Percentiles rank a stretch among this genome's conserved stretches.
Evolutionary conservation across 2,329 filamentous ascomycete genomes (phyloP).

Genomic region (Geosmithia flava): DNA sequence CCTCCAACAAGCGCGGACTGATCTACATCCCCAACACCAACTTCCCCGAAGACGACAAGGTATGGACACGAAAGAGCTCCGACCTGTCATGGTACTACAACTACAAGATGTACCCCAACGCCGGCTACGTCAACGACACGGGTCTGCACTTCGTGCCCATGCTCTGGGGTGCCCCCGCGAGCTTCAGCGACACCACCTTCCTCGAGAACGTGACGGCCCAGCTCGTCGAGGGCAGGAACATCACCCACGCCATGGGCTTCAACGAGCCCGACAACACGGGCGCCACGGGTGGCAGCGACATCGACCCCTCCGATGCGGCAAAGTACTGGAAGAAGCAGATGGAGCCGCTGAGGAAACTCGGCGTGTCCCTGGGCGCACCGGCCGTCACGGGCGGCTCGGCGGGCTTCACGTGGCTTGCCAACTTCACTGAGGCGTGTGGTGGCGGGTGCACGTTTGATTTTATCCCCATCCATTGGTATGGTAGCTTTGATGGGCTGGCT

Average conservation of each 20-base stretch:
- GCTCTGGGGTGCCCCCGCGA: constrained; percentile 47
- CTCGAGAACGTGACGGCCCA: constrained; percentile 37
- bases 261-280: constrained; percentile 56
- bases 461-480: constrained; percentile 46
- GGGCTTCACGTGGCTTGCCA: constrained; percentile 49
- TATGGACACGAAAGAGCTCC: constrained; percentile 40
- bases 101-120: constrained; percentile 43
- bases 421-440: constrained; percentile 43
- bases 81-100: constrained; percentile 71
- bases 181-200: constrained; percentile 39
- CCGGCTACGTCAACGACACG: constrained; percentile 26
- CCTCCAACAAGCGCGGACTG: constrained; percentile 48
- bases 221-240: constrained; percentile 33
- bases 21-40: constrained; percentile 44
- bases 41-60: constrained; percentile 42
- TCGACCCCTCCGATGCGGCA: constrained; percentile 44
- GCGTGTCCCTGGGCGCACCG: constrained; percentile 51
- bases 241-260: constrained; percentile 53
- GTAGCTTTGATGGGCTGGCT: constrained; percentile 49
- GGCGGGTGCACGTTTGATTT: constrained; percentile 38
- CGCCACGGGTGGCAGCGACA: constrained; percentile 41
- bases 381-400: constrained; percentile 44
- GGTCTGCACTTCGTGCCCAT: constrained; percentile 52
- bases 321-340: constrained; percentile 52
- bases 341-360: constrained; percentile 45